These are phyloP conservation scores for Aethionema arabicum DNA, from an alignment of 345 rosid genomes.

Conservation along the genomic window DNA sequence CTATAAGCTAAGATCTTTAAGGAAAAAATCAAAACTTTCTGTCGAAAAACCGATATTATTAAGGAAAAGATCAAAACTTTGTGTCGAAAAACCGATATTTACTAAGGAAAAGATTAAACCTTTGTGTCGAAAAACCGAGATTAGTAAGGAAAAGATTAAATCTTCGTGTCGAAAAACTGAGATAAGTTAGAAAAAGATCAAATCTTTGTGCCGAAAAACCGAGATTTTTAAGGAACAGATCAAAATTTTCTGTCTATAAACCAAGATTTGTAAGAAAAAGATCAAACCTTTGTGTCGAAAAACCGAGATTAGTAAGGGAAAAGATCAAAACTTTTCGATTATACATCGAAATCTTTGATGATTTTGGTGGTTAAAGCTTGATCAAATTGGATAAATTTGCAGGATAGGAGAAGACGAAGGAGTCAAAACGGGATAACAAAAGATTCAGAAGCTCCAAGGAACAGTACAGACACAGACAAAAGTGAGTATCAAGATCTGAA, in stretches of 20 bases:
- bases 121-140: neutral
- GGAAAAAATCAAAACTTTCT: neutral
- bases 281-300: too few relatives aligned
- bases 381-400: conserved; percentile 8
- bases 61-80: too few relatives aligned
- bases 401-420: conserved; percentile 40
- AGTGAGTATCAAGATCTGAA: conserved; percentile 36
- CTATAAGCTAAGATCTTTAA: too few relatives aligned
- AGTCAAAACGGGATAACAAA: conserved; percentile 28
- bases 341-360: neutral
- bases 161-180: too few relatives aligned
- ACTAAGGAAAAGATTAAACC: neutral
- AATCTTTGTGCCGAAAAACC: neutral
- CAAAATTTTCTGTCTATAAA: neutral
- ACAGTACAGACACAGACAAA: conserved; percentile 40
- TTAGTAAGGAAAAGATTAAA: too few relatives aligned
- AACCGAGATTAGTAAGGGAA: neutral
- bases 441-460: conserved; percentile 39
- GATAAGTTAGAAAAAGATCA: neutral
- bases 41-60: neutral
- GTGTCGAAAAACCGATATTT: neutral
- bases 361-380: conserved; percentile 17
- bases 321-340: neutral
- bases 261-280: neutral
- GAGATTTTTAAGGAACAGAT: too few relatives aligned